Evolutionary conservation across 108 stramenopile genomes (phyloP).

Genomic region (Pseudonitzschia delicatissima): DNA sequence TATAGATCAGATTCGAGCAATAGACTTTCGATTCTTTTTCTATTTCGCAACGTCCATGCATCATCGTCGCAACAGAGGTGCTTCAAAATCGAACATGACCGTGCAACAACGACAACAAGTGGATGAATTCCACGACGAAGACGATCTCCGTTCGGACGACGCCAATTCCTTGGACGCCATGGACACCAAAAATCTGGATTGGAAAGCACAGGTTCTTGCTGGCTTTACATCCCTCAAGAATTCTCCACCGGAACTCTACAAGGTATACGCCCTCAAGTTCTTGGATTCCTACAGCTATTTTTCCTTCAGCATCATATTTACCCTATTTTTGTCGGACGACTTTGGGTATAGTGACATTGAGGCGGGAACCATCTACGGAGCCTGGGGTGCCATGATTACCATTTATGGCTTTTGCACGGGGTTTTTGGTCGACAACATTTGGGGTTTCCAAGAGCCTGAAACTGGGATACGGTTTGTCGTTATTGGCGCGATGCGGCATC

Average conservation of each 20-base stretch:
- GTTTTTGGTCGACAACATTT: conserved; percentile 54
- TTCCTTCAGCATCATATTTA: conserved; percentile 56
- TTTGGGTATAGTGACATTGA: conserved; percentile 57
- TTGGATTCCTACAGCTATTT: conserved; percentile 70
- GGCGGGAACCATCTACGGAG: conserved; percentile 64
- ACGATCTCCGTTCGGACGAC: too few relatives aligned
- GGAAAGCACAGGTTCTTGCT: neutral
- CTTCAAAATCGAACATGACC: too few relatives aligned
- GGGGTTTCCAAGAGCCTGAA: conserved; percentile 56
- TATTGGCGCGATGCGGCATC: conserved; percentile 40
- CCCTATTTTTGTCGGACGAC: conserved; percentile 50
- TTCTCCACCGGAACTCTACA: conserved; percentile 60
- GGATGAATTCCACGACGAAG: too few relatives aligned
- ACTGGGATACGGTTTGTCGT: conserved; percentile 44
- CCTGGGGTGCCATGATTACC: conserved; percentile 68
- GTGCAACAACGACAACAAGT: too few relatives aligned
- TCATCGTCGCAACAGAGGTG: too few relatives aligned
- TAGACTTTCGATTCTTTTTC: too few relatives aligned
- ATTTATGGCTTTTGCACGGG: conserved; percentile 61
- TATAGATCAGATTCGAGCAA: too few relatives aligned
- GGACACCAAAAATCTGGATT: too few relatives aligned
- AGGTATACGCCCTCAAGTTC: conserved; percentile 61
- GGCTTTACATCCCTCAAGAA: conserved; percentile 44
- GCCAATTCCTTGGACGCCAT: too few relatives aligned
- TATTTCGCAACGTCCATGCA: too few relatives aligned